Evolutionary conservation across 2,329 filamentous ascomycete genomes (phyloP), one percentile per base, ranked within the genome.

Genomic region (Davidsoniella australis): DNA sequence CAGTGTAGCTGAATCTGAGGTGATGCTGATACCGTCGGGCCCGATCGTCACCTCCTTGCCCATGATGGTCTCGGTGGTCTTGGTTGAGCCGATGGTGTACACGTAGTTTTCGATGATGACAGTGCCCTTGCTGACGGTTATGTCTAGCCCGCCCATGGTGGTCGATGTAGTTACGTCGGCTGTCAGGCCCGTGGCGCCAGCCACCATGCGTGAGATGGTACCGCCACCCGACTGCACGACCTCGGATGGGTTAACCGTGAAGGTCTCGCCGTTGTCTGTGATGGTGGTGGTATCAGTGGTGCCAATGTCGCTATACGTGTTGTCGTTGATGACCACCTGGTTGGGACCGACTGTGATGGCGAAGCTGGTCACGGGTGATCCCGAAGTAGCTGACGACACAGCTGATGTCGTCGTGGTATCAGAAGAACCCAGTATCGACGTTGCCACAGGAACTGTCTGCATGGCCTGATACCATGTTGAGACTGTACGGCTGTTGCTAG

Each of bases 231-330:
- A 43, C 12, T 55, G 42, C 24, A 55, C 29, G 29, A 55, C 51
- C 16, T 47, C 44, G 6, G 63, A 68, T 5, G 72, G 71, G 23
- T 65, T 57, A 43, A 76, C 70, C 16, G 67, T 68, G 52, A 75
- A 75, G 1, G 62, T 64, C 9, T 65, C 62, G 18, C 57, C 61
- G 24, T 59, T 58, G 2, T 71, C 62, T 1, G 64, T 64, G 5
- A 73, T 66, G 2, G 63, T 66, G 10, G 61, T 66, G 0, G 65
- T 70, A 49, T 62, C 57, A 5, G 58, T 60, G 4, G 62, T 56
- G 12, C 60, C 58, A 29, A 66, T 61, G 48, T 65, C 61, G 0
- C 59, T 60, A 48, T 71, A 66, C 0, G 70, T 74, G 47, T 64
- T 59, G 36, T 61, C 62, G 52, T 70, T 67, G 51, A 75, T 69